Percentiles rank a stretch among this genome's conserved stretches.
Evolutionary conservation across 768 basidiomycete genomes (phyloP).

Genomic region (Suillus luteus): DNA sequence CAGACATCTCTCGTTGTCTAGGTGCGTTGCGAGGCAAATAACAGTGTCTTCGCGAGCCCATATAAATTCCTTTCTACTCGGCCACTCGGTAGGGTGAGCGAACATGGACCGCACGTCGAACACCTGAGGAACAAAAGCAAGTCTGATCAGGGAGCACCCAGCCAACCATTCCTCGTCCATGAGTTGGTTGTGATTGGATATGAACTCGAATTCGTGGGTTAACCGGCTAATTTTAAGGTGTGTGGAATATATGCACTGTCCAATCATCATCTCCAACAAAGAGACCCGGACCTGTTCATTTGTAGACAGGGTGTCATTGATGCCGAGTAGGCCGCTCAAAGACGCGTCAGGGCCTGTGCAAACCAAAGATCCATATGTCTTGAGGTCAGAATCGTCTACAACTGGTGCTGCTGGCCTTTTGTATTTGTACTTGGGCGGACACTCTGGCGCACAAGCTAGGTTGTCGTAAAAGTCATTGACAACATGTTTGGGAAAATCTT

Average conservation of each 20-base stretch:
- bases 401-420: background rate
- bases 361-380: background rate
- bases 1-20: constrained; percentile 22
- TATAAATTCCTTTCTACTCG: background rate
- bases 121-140: background rate
- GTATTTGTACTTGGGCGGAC: background rate
- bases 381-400: background rate
- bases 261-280: background rate
- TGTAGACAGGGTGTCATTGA: background rate
- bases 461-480: background rate
- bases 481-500: background rate
- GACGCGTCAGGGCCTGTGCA: background rate
- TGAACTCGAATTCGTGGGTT: background rate
- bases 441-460: background rate
- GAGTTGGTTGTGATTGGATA: background rate
- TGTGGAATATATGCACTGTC: background rate
- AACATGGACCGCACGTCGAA: background rate
- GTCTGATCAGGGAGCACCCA: background rate
- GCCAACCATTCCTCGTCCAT: background rate
- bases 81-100: background rate
- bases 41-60: constrained; percentile 3
- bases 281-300: background rate
- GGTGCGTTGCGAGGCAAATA: constrained; percentile 19
- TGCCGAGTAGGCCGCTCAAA: background rate
- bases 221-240: background rate